These are phyloP conservation scores for Volvox africanus DNA, from an alignment of 139 green algal species.

Conservation along the genomic window DNA sequence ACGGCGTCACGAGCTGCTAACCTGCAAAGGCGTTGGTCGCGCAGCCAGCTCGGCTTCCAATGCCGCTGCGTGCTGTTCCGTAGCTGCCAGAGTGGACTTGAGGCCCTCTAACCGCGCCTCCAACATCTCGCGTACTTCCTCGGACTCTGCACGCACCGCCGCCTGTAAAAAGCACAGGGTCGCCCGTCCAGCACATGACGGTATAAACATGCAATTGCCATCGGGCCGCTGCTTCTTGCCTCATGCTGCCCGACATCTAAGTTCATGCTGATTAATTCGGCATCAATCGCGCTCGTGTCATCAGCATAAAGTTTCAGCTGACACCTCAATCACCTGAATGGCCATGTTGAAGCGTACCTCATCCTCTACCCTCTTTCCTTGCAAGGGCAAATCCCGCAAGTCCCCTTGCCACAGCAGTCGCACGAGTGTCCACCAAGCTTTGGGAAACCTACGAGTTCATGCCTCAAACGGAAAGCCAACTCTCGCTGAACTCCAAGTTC, in stretches of 20 bases:
- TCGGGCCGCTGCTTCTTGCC: too few relatives aligned
- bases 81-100: slow-evolving; percentile 64
- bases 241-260: too few relatives aligned
- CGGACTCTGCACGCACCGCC: background rate
- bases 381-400: background rate
- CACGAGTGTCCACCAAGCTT: background rate
- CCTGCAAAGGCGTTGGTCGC: slow-evolving; percentile 67
- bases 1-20: background rate
- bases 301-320: too few relatives aligned
- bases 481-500: slow-evolving; percentile 78
- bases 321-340: too few relatives aligned
- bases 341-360: too few relatives aligned
- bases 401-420: background rate
- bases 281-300: too few relatives aligned
- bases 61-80: slow-evolving; percentile 68
- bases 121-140: slow-evolving; percentile 61
- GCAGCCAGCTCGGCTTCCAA: slow-evolving; percentile 70
- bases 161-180: background rate
- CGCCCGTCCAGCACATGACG: background rate
- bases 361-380: too few relatives aligned
- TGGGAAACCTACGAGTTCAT: slow-evolving; percentile 58
- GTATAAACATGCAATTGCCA: too few relatives aligned
- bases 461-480: slow-evolving; percentile 60
- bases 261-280: too few relatives aligned
- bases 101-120: slow-evolving; percentile 63